A percentile compares a stretch with the other conserved stretches of the same genome.
phyloP scores from a whole-genome alignment of 345 rosid genomes.

The Salix arbutifolia region DNA sequence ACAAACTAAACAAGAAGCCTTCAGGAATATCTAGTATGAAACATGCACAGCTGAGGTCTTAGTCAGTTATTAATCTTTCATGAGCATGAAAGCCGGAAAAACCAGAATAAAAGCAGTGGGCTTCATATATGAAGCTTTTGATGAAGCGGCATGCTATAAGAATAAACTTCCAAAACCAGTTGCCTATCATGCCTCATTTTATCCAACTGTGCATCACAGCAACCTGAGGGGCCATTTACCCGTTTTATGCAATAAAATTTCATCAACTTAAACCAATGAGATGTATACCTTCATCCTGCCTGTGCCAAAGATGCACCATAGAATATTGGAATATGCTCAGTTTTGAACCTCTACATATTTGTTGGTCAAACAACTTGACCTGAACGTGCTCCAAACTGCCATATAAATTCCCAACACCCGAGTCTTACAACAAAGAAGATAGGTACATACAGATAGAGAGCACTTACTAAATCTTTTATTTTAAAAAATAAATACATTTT shows the following conservation, averaged over 20 bases:
- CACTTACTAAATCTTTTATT: not conserved
- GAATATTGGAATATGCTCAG: slow-evolving; percentile 65
- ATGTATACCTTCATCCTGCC: slow-evolving; percentile 51
- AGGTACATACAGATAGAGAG: slow-evolving; percentile 1
- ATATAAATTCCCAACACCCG: slow-evolving; percentile 50
- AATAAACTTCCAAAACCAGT: not conserved
- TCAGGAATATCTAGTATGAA: not conserved
- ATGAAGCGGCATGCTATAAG: not conserved
- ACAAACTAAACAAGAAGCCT: not conserved
- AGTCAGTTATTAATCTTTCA: not conserved
- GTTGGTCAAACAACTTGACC: slow-evolving; percentile 67
- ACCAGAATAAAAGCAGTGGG: not conserved
- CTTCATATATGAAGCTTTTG: not conserved
- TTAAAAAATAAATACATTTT: not conserved
- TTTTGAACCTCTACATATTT: slow-evolving; percentile 63
- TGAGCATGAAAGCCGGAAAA: not conserved
- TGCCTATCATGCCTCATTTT: not conserved
- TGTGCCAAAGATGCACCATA: slow-evolving; percentile 54
- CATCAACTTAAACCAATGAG: slow-evolving; percentile 2
- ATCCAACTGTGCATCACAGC: not conserved
- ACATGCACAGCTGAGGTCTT: not conserved
- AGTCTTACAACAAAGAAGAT: slow-evolving; percentile 32
- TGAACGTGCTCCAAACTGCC: slow-evolving; percentile 95
- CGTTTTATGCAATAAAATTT: not conserved
- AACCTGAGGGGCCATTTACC: not conserved